Evolutionary conservation across 257 asterid species (phyloP), one percentile per base, ranked within the genome.

Genomic region (Anisodus tanguticus): DNA sequence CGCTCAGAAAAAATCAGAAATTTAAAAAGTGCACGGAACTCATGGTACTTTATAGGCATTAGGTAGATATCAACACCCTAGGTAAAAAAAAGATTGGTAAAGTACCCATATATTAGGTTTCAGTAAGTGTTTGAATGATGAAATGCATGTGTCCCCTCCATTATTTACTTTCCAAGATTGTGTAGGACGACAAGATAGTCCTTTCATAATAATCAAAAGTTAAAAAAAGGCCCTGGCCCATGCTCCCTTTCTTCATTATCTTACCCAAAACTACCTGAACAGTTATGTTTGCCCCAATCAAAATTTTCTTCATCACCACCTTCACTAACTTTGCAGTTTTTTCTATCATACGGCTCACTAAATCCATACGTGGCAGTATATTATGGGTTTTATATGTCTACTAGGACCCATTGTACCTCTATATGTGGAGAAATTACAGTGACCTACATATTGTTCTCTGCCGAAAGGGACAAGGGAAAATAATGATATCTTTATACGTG

Each of bases 401-500:
- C 11, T 26, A 8, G 63, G 81, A 49, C 81, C 62, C 60, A 2
- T 3, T 74, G 45, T 47, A 72, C 2, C 2, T 47, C 80, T 47
- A 5, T 72, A 72, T 72, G 59, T 51, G 81, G 62, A 64, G 45
- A 31, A 26, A 26, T 26, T 64, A 64, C 41, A 64, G 71, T 64
- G 45, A 64, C 45, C 45, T 72, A 37, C 37, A 7, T 68, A 74
- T 26, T 26, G 62, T 49, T 6, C 51, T 37, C 58, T 76, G 22
- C 81, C 43, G 45, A 76, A 76, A 22, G 22, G 41, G 3, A 1
- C 13, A 53, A 3, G 10, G 5, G n/a, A 49, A 69, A 6, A 22
- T 22, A 31, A 51, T 76, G 45, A 22, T 49, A 0, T 55, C 37
- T 4, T n/a, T 9, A 45, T 13, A 22, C 87, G 89, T 86, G 92